Evolutionary conservation across 2,329 filamentous ascomycete species (phyloP), one percentile per base, ranked within the genome.

Genomic region (Phyllosticta ampelicida): DNA sequence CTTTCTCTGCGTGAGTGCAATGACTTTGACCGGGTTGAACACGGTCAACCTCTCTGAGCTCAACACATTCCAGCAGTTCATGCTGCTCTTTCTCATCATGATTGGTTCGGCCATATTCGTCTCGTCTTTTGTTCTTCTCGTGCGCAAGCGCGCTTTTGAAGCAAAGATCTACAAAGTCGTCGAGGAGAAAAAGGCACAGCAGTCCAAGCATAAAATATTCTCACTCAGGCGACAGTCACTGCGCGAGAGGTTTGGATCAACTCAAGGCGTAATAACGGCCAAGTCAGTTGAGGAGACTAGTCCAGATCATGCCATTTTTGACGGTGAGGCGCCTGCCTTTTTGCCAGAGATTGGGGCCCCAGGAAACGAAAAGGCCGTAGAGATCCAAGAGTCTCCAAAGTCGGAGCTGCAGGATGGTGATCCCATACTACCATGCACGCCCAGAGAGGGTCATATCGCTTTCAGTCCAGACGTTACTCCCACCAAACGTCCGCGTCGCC

Each of bases 51-150:
- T 88, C 21, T 84, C 80, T 58, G 73, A 76, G 26, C 66, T 89
- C 65, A 87, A 83, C 48, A 84, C 80, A 0, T 86, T 84, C 66
- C 86, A 89, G 68, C 86, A 89, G 67, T 72, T 81, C 26, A 70
- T 86, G 48, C 74, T 89, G 9, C 86, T 84, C 64, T 60, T 84
- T 3, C 73, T 87, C 49, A 85, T 89, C 61, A 74, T 88, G 51
- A 67, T 86, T 6, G 86, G 86, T 1, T 84, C 83, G 57, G 76
- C 81, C 11, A 81, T 88, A n/a, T 82, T 84, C 66, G 82, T 89
- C 1, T 85, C 81, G 1, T 80, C 81, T 30, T 82, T 80, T 62
- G 85, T 86, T 2, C 78, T 89, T 2, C 70, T 79, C 52, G 77
- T 84, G 8, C 75, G 85, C 48, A 82, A 79, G 64, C 73, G 75